These are phyloP conservation scores for Erythrophleum ivorense DNA, from an alignment of 331 rosid genomes.

Conservation along the genomic window DNA sequence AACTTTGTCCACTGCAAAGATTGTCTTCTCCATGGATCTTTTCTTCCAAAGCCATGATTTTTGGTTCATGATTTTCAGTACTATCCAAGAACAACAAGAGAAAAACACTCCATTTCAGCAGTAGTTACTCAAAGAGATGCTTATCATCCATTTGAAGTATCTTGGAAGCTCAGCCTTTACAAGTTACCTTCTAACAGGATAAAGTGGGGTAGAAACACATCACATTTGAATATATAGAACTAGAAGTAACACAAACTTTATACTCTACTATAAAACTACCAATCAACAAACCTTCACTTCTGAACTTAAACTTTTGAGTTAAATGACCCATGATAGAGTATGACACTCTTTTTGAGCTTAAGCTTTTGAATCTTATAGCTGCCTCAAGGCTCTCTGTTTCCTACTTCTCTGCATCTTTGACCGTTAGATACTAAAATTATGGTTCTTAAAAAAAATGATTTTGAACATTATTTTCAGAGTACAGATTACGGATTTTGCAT, in stretches of 20 bases:
- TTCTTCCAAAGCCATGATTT: constrained; percentile 82
- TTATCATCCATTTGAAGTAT: background rate
- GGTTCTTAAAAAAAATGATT: background rate
- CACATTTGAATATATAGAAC: background rate
- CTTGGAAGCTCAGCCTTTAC: background rate
- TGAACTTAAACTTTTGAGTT: background rate
- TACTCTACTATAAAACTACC: background rate
- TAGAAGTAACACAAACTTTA: background rate
- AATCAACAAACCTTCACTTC: too few relatives aligned
- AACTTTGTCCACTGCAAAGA: constrained; percentile 50
- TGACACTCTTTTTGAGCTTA: too few relatives aligned
- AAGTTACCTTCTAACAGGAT: background rate
- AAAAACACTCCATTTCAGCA: constrained; percentile 11
- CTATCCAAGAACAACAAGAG: constrained; percentile 41
- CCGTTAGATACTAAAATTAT: background rate
- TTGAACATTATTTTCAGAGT: background rate
- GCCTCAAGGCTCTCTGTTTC: background rate
- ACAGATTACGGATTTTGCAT: background rate
- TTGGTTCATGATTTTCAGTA: constrained; percentile 62
- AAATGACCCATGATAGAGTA: background rate
- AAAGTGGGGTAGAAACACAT: background rate
- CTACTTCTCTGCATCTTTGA: background rate
- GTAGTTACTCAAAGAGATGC: background rate
- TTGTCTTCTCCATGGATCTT: constrained; percentile 70
- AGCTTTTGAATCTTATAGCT: background rate